Evolutionary conservation across 106 monocot species (phyloP).

Genomic region (Vanilla planifolia): DNA sequence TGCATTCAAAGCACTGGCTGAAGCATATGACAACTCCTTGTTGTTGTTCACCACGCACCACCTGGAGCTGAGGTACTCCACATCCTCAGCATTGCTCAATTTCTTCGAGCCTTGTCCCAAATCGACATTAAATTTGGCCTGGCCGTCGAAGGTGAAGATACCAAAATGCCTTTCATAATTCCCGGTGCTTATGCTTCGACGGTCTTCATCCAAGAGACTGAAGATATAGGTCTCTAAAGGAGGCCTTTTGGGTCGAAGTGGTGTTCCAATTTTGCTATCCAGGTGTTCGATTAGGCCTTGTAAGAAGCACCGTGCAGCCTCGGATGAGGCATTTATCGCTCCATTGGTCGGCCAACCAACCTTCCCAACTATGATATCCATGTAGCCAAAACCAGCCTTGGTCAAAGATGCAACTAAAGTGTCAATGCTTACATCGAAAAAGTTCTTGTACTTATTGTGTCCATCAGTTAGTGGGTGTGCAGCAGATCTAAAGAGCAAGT

Average conservation of each 20-base stretch:
- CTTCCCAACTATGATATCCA: conserved; percentile 74
- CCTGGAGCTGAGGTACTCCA: conserved; percentile 66
- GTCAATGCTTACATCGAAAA: conserved; percentile 64
- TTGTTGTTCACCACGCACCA: conserved; percentile 92
- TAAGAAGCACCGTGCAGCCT: conserved; percentile 54
- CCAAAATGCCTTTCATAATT: conserved; percentile 74
- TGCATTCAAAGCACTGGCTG: conserved; percentile 31
- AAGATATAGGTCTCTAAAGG: conserved; percentile 64
- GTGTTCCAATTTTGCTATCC: conserved; percentile 46
- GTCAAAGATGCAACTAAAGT: conserved; percentile 47
- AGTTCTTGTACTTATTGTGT: conserved; percentile 48
- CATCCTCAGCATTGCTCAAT: conserved; percentile 45
- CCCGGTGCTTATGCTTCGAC: conserved; percentile 24
- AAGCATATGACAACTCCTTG: conserved; percentile 55
- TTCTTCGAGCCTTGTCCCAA: conserved; percentile 59
- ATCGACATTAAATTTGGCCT: conserved; percentile 69
- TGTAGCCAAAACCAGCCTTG: conserved; percentile 39
- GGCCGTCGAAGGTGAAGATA: conserved; percentile 93
- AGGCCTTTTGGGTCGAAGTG: conserved; percentile 52
- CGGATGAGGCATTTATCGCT: conserved; percentile 46
- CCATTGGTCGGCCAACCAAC: conserved; percentile 97
- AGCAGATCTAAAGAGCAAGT: conserved; percentile 41
- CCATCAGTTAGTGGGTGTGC: conserved; percentile 52
- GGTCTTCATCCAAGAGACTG: conserved; percentile 80
- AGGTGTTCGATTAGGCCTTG: conserved; percentile 56